phyloP scores from a whole-genome alignment of 2,329 filamentous ascomycete genomes.

The Sphaerulina populicola region DNA sequence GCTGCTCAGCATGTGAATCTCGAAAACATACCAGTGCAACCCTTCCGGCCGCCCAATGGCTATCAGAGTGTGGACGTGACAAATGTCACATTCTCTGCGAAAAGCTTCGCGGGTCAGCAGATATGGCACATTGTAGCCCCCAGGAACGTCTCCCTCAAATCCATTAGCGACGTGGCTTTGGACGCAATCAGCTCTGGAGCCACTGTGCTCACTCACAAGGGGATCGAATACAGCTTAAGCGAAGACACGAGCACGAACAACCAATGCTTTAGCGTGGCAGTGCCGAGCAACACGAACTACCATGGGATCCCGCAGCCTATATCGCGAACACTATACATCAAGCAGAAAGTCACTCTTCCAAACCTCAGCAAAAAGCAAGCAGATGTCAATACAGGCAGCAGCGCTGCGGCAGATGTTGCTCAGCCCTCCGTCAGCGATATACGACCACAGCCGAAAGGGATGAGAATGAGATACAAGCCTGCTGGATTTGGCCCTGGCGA shows the following conservation, averaged over 20 bases:
- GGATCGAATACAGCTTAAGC: slow-evolving; percentile 47
- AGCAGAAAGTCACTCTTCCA: slow-evolving; percentile 52
- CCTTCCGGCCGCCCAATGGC: slow-evolving; percentile 34
- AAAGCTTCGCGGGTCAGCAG: slow-evolving; percentile 59
- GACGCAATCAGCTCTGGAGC: slow-evolving; percentile 48
- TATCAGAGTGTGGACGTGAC: slow-evolving; percentile 41
- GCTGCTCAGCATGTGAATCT: not conserved
- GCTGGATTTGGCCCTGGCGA: slow-evolving; percentile 49
- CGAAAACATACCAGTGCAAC: slow-evolving; percentile 19
- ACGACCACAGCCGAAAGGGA: slow-evolving; percentile 57
- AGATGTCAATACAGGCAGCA: slow-evolving; percentile 35
- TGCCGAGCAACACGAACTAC: slow-evolving; percentile 28
- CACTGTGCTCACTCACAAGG: slow-evolving; percentile 54
- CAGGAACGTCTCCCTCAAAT: slow-evolving; percentile 57
- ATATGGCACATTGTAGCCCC: slow-evolving; percentile 75
- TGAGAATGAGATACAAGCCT: slow-evolving; percentile 60
- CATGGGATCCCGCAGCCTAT: slow-evolving; percentile 39
- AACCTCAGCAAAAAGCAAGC: slow-evolving; percentile 36
- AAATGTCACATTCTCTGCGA: slow-evolving; percentile 41
- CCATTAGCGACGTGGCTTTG: slow-evolving; percentile 57
- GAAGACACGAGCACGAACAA: slow-evolving; percentile 11
- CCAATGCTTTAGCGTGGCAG: slow-evolving; percentile 19
- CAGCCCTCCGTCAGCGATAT: slow-evolving; percentile 46
- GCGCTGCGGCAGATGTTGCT: slow-evolving; percentile 37
- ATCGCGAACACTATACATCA: slow-evolving; percentile 56